These are phyloP conservation scores for Pichia thaimueangensis DNA, from an alignment of 805 yeast species.

Conservation along the genomic window DNA sequence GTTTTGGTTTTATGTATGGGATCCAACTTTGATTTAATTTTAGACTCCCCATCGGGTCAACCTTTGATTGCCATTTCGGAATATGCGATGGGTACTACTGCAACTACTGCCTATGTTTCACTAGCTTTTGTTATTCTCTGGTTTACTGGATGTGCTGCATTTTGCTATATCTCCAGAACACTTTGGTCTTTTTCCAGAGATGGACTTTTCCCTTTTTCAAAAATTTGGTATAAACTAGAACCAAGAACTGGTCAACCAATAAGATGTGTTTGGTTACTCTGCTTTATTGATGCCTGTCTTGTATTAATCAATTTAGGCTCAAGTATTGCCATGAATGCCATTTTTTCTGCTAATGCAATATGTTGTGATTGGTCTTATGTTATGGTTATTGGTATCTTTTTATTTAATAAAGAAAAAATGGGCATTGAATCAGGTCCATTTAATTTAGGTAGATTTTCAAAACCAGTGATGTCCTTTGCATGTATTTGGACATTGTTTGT, in stretches of 20 bases:
- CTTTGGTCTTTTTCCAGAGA: conserved; percentile 54
- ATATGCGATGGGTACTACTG: conserved; percentile 45
- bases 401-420: conserved; percentile 36
- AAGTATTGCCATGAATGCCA: conserved; percentile 44
- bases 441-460: conserved; percentile 37
- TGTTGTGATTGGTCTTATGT: conserved; percentile 45
- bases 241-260: conserved; percentile 37
- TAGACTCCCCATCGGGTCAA: conserved; percentile 35
- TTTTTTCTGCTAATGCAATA: conserved; percentile 47
- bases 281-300: conserved; percentile 36
- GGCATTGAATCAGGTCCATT: conserved; percentile 44
- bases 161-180: conserved; percentile 44
- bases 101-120: conserved; percentile 47
- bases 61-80: conserved; percentile 47
- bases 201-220: conserved; percentile 42
- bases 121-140: conserved; percentile 44
- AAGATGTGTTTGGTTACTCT: conserved; percentile 38
- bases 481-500: conserved; percentile 39
- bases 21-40: conserved; percentile 30
- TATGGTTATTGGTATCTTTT: conserved; percentile 36
- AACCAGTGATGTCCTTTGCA: conserved; percentile 31
- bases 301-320: conserved; percentile 39
- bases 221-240: conserved; percentile 36
- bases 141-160: conserved; percentile 47
- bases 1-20: conserved; percentile 42